phyloP scores from a whole-genome alignment of 2,329 filamentous ascomycete species.

The Sclerotinia borealis region DNA sequence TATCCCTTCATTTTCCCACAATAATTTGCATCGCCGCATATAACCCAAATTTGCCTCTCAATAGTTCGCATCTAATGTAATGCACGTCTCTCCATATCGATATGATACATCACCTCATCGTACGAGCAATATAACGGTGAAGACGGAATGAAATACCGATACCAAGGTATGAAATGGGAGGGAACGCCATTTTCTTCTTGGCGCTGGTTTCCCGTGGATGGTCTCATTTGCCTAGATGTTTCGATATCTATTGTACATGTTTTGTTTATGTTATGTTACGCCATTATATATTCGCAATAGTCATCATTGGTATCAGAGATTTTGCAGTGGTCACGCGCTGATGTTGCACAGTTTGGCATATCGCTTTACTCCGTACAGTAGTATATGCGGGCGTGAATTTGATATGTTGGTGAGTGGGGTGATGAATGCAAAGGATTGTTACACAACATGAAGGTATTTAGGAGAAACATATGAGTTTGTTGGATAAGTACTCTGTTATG shows the following conservation, averaged over 20 bases:
- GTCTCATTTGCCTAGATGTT: too few species aligned
- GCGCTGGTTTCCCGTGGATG: neutral
- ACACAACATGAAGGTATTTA: neutral
- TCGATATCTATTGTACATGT: too few species aligned
- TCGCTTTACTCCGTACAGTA: too few species aligned
- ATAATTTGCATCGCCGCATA: neutral
- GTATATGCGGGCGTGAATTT: neutral
- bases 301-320: neutral
- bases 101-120: neutral
- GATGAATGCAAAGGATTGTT: neutral
- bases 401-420: neutral
- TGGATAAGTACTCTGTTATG: neutral
- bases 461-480: neutral
- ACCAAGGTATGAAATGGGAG: constrained; percentile 9
- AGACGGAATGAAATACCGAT: neutral
- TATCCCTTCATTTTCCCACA: neutral
- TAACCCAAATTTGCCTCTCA: neutral
- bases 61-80: neutral
- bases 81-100: neutral
- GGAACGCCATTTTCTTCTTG: neutral
- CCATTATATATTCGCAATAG: neutral
- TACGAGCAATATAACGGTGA: neutral
- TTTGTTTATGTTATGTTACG: too few species aligned
- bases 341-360: neutral
- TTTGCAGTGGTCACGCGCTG: neutral